Conservation (phyloP, 1,284 basidiomycete species). For the Tilletia walkeri region DNA sequence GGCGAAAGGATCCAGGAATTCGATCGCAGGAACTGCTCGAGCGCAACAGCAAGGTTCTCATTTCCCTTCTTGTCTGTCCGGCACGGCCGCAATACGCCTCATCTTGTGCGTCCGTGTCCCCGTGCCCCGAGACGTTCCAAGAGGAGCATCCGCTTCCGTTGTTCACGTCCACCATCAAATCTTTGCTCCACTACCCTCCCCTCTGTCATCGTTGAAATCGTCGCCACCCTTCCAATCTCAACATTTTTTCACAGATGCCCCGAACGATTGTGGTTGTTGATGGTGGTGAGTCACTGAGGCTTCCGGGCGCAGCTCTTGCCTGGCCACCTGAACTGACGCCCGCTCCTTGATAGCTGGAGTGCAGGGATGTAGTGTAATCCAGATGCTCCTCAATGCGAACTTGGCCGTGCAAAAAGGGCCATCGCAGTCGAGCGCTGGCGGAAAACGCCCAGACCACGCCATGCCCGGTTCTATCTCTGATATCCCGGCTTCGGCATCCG, state of each 20-base stretch:
- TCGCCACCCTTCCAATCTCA: neutral
- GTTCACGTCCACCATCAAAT: too few species aligned
- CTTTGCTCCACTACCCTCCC: too few species aligned
- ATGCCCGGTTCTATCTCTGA: too few species aligned
- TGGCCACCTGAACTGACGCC: neutral
- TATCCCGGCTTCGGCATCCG: too few species aligned
- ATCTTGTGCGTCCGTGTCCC: too few species aligned
- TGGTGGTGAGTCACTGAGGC: neutral
- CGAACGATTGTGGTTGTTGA: neutral
- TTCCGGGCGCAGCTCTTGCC: neutral
- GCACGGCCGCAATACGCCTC: too few species aligned
- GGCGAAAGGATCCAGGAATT: too few species aligned
- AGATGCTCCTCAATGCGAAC: conserved; percentile 15
- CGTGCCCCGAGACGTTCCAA: too few species aligned
- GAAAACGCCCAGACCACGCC: neutral
- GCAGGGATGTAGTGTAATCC: neutral
- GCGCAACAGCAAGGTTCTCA: too few species aligned
- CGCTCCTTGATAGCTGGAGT: neutral
- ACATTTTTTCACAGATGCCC: neutral
- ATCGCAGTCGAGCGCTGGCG: neutral
- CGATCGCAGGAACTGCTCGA: too few species aligned
- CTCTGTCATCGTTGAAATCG: too few species aligned
- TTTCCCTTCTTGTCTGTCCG: too few species aligned
- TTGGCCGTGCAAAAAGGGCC: neutral
- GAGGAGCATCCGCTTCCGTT: neutral